These are phyloP conservation scores for Calonectria fujianensis DNA, from an alignment of 2,329 filamentous ascomycete species.

Conservation along the genomic window DNA sequence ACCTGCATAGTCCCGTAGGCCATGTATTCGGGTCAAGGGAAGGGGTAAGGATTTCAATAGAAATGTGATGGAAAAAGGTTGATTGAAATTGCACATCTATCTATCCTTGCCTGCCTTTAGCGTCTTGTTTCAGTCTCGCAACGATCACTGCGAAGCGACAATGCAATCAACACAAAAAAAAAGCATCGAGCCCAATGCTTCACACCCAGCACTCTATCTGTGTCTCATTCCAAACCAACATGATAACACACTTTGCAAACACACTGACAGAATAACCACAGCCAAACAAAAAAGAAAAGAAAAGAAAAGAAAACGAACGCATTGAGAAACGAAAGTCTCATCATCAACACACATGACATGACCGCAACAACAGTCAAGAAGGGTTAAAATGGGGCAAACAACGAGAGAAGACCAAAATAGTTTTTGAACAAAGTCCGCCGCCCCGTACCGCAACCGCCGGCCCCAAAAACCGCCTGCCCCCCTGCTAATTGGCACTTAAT, in stretches of 20 bases:
- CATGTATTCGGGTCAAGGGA: not conserved
- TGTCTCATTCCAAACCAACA: slow-evolving; percentile 2
- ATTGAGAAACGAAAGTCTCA: slow-evolving; percentile 26
- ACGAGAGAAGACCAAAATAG: slow-evolving; percentile 6
- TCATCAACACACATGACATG: slow-evolving; percentile 14
- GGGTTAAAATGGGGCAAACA: slow-evolving; percentile 23
- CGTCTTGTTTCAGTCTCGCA: not conserved
- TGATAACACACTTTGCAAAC: slow-evolving; percentile 5
- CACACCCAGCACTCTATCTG: slow-evolving; percentile 8
- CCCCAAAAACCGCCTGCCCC: slow-evolving; percentile 2
- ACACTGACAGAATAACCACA: slow-evolving; percentile 28
- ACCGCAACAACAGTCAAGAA: not conserved
- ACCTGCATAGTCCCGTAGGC: not conserved
- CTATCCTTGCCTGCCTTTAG: slow-evolving; percentile 10
- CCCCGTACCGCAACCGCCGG: slow-evolving; percentile 1
- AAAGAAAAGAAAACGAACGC: slow-evolving; percentile 10
- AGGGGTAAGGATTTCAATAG: not conserved
- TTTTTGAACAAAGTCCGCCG: slow-evolving; percentile 15
- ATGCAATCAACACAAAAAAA: slow-evolving; percentile 3
- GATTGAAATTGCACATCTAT: slow-evolving; percentile 7
- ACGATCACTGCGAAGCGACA: not conserved
- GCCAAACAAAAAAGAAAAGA: slow-evolving; percentile 20
- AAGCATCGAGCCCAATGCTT: not conserved
- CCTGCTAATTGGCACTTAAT: slow-evolving; percentile 6
- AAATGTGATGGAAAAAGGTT: not conserved